Conservation (phyloP, 202 grass and related monocot species). For the Bolboschoenoplectus hybrid region DNA sequence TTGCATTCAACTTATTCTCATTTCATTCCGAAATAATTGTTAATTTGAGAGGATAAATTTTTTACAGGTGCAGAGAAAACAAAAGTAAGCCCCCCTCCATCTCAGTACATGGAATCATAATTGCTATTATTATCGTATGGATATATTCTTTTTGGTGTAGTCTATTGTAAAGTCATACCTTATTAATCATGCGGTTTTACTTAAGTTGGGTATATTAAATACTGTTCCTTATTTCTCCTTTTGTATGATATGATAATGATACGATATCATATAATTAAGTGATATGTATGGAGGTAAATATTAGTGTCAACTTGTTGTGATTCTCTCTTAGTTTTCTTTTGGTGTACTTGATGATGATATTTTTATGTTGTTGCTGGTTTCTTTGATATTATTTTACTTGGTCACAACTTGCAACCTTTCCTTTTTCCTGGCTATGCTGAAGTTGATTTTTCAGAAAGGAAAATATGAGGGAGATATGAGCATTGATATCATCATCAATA, state of each 20-base stretch:
- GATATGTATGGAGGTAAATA: constrained; percentile 2
- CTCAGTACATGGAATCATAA: constrained; percentile 71
- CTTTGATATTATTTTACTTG: constrained; percentile 20
- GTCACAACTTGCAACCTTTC: background rate
- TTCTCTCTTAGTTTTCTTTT: background rate
- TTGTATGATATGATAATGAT: constrained; percentile 24
- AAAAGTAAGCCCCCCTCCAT: constrained; percentile 52
- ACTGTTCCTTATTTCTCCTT: constrained; percentile 8
- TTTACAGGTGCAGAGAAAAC: constrained; percentile 57
- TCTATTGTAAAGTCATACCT: constrained; percentile 36
- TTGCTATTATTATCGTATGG: background rate
- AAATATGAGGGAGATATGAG: too few relatives aligned
- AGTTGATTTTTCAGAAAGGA: background rate
- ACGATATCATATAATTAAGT: background rate
- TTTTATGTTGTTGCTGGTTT: background rate
- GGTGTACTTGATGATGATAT: background rate
- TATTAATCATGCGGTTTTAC: constrained; percentile 4
- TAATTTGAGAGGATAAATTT: constrained; percentile 7
- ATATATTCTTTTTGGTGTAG: constrained; percentile 16
- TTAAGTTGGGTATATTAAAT: constrained; percentile 12
- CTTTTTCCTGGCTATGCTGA: background rate
- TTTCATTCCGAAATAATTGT: constrained; percentile 21
- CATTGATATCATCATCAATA: too few relatives aligned
- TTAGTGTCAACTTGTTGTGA: background rate
- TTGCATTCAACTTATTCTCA: background rate